Conservation (phyloP, 106 monocot species). For the Allium cepa region DNA sequence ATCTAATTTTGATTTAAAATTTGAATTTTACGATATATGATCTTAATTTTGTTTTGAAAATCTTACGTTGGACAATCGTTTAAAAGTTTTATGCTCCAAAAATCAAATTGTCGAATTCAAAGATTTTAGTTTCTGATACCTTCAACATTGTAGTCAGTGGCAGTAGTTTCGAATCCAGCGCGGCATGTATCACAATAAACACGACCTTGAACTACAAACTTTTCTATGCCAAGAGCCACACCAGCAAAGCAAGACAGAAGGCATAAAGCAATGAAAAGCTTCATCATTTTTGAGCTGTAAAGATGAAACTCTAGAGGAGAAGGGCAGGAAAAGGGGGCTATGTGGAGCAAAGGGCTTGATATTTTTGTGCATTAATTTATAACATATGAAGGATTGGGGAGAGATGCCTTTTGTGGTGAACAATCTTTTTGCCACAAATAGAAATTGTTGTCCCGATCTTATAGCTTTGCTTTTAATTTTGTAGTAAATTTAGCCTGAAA, state of each 20-base stretch:
- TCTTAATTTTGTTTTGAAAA: too few relatives aligned
- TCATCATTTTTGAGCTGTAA: background rate
- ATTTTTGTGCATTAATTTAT: background rate
- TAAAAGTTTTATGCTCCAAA: too few relatives aligned
- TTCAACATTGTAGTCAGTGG: conserved; percentile 35
- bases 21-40: too few relatives aligned
- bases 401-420: too few relatives aligned
- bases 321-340: background rate
- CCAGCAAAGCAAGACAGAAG: conserved; percentile 5
- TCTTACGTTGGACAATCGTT: too few relatives aligned
- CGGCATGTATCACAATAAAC: conserved; percentile 84
- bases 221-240: background rate
- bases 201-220: conserved; percentile 36
- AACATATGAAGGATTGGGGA: too few relatives aligned
- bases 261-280: conserved; percentile 8
- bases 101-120: too few relatives aligned
- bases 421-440: too few relatives aligned
- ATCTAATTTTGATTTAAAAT: too few relatives aligned
- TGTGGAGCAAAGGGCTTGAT: background rate
- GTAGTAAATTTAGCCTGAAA: too few relatives aligned
- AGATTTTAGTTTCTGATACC: background rate
- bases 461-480: too few relatives aligned
- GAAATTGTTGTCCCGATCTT: too few relatives aligned
- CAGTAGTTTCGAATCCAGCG: conserved; percentile 63
- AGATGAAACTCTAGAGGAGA: background rate